These are phyloP conservation scores for Elongisporangium anandrum DNA, from an alignment of 352 stramenopile genomes.

Conservation along the genomic window DNA sequence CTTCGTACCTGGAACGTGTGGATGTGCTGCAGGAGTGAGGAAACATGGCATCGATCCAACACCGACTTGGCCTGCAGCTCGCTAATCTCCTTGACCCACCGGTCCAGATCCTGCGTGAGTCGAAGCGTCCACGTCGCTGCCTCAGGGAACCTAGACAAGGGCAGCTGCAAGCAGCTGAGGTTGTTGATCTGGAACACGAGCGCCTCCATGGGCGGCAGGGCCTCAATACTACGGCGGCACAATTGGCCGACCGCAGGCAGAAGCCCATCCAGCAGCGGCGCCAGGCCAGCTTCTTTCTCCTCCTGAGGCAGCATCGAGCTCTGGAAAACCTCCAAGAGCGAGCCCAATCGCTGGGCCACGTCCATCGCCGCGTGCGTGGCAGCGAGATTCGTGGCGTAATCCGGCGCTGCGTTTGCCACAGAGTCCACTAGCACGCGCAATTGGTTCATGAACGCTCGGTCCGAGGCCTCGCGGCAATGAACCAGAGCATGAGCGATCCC, in stretches of 20 bases:
- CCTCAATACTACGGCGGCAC: slow-evolving; percentile 37
- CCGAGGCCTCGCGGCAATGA: slow-evolving; percentile 36
- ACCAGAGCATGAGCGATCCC: slow-evolving; percentile 26
- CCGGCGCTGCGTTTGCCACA: slow-evolving; percentile 37
- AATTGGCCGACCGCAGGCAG: slow-evolving; percentile 44
- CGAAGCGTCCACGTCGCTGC: slow-evolving; percentile 28
- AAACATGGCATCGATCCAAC: slow-evolving; percentile 38
- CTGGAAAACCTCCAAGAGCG: slow-evolving; percentile 55
- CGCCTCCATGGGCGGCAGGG: slow-evolving; percentile 36
- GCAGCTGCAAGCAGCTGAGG: slow-evolving; percentile 53
- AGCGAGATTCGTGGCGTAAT: slow-evolving; percentile 56
- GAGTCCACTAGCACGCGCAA: slow-evolving; percentile 45
- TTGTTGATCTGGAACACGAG: slow-evolving; percentile 74
- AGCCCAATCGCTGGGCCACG: slow-evolving; percentile 45
- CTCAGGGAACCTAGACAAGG: slow-evolving; percentile 38
- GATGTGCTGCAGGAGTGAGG: slow-evolving; percentile 33
- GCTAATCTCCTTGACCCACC: slow-evolving; percentile 37
- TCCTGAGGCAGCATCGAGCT: slow-evolving; percentile 47
- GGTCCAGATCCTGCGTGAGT: slow-evolving; percentile 28
- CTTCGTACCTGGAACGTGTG: slow-evolving; percentile 19
- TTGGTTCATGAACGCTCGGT: slow-evolving; percentile 45
- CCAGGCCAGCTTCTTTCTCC: slow-evolving; percentile 47
- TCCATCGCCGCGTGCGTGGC: slow-evolving; percentile 57
- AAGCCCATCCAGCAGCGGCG: slow-evolving; percentile 43
- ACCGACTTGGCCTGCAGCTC: slow-evolving; percentile 38